A percentile compares a stretch with the other conserved stretches of the same genome.
phyloP scores from a whole-genome alignment of 306 rosid species.

The Rosa chinensis region DNA sequence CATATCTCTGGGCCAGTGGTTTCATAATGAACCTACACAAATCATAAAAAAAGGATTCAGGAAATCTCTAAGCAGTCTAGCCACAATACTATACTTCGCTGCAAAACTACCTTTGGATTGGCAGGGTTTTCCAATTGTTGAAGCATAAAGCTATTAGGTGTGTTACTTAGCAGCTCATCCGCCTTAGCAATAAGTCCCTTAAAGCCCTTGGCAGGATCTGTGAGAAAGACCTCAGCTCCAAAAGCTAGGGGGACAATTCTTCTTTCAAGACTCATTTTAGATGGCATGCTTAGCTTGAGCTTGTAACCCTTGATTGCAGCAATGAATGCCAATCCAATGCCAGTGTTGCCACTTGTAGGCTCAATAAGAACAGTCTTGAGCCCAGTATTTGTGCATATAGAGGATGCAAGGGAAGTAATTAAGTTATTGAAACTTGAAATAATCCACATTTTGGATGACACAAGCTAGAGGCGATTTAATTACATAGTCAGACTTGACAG shows the following conservation, averaged over 20 bases:
- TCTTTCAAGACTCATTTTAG: constrained; percentile 56
- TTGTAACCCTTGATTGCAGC: constrained; percentile 36
- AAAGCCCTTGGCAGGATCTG: constrained; percentile 66
- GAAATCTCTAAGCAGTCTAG: not conserved
- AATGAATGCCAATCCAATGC: constrained; percentile 74
- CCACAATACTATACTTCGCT: not conserved
- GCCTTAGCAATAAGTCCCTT: constrained; percentile 52
- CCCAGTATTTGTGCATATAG: constrained; percentile 13
- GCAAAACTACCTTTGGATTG: constrained; percentile 53
- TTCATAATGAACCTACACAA: constrained; percentile 70
- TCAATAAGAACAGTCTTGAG: constrained; percentile 72
- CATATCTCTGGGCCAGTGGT: constrained; percentile 93
- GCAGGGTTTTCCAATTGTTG: constrained; percentile 65
- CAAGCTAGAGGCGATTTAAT: too few species aligned
- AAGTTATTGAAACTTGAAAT: constrained; percentile 24
- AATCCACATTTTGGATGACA: constrained; percentile 12
- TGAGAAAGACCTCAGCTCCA: constrained; percentile 70
- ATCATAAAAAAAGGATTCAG: not conserved
- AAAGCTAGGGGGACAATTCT: constrained; percentile 62
- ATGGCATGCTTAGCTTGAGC: too few species aligned
- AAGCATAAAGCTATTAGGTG: constrained; percentile 50
- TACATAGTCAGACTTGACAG: not conserved
- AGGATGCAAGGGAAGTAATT: constrained; percentile 18
- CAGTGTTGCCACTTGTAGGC: constrained; percentile 80
- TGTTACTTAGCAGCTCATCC: constrained; percentile 47